phyloP scores from a whole-genome alignment of 345 rosid genomes.

The Pseudoturritis turrita region DNA sequence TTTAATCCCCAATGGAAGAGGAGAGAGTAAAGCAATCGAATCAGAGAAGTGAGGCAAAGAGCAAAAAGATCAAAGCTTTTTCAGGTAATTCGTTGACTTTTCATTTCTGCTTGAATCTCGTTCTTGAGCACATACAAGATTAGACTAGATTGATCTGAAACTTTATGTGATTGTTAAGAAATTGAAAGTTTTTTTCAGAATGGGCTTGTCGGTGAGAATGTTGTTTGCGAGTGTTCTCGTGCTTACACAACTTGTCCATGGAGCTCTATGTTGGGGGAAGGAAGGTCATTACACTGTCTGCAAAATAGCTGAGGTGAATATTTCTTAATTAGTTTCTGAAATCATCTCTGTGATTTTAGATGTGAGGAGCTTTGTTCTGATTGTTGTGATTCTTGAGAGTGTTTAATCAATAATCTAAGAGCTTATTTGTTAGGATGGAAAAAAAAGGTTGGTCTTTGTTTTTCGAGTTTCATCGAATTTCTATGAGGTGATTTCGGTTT shows the following conservation, averaged over 20 bases:
- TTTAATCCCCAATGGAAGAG: background rate
- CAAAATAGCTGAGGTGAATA: conserved; percentile 74
- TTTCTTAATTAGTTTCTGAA: background rate
- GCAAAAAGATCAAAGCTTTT: background rate
- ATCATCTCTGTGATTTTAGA: background rate
- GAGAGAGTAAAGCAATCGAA: background rate
- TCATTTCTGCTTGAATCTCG: background rate
- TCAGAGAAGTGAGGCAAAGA: background rate
- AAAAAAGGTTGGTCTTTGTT: background rate
- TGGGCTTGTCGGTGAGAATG: conserved; percentile 29
- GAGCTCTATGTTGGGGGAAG: conserved; percentile 70
- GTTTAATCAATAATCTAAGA: background rate
- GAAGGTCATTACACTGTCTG: conserved; percentile 81
- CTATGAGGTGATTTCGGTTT: background rate
- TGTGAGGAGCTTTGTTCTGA: background rate
- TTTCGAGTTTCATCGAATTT: background rate
- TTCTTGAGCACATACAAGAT: background rate
- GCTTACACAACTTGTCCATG: conserved; percentile 53
- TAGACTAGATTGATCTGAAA: background rate
- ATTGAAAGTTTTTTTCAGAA: background rate
- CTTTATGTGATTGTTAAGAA: background rate
- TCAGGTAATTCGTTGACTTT: conserved; percentile 4
- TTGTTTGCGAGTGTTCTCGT: conserved; percentile 37
- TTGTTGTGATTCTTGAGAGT: background rate
- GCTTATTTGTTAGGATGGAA: background rate